Evolutionary conservation across 2,329 filamentous ascomycete genomes (phyloP).

Genomic region (Sporothrix pallida): DNA sequence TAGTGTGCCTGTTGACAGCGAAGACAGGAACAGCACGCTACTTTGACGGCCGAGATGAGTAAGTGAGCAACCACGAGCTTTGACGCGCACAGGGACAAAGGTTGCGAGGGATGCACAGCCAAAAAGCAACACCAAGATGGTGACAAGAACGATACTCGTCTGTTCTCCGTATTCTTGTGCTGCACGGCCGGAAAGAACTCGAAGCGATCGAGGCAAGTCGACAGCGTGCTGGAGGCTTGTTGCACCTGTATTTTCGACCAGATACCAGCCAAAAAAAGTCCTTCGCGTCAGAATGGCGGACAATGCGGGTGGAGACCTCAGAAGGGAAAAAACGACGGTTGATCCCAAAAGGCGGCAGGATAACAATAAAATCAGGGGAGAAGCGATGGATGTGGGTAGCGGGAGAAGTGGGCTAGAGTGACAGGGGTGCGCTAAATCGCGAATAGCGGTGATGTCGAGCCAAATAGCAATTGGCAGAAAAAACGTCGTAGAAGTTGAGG

Average conservation of each 20-base stretch:
- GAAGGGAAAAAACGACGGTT: conserved; percentile 8
- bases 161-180: conserved; percentile 9
- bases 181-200: background rate
- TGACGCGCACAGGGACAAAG: conserved; percentile 13
- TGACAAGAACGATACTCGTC: background rate
- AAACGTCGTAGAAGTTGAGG: background rate
- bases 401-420: conserved; percentile 25
- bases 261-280: conserved; percentile 9
- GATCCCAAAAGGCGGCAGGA: conserved; percentile 23
- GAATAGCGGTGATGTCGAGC: conserved; percentile 10
- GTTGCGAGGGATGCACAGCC: background rate
- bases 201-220: background rate
- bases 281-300: conserved; percentile 30
- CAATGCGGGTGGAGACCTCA: conserved; percentile 29
- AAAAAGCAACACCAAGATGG: background rate
- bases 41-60: conserved; percentile 27
- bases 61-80: conserved; percentile 26
- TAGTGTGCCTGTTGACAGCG: conserved; percentile 8
- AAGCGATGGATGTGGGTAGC: conserved; percentile 26
- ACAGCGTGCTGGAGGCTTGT: conserved; percentile 2
- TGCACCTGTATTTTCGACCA: conserved; percentile 21
- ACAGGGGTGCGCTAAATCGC: conserved; percentile 14
- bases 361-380: conserved; percentile 29
- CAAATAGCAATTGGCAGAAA: conserved; percentile 12
- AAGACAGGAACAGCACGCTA: background rate